Evolutionary conservation across 306 rosid species (phyloP).

Genomic region (Crotalaria pallida): DNA sequence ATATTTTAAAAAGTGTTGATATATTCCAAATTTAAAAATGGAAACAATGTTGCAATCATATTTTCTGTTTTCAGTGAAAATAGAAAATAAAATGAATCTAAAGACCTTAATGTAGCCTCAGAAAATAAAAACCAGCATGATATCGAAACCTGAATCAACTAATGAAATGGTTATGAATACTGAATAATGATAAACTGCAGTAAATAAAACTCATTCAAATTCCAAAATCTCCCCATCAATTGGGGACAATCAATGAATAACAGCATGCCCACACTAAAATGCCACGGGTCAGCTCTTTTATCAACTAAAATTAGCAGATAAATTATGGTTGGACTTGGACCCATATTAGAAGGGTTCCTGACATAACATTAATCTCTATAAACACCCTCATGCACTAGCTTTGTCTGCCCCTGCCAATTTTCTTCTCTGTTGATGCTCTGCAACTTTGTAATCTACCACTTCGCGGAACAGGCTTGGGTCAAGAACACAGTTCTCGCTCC

Average conservation of each 20-base stretch:
- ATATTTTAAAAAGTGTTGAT: too few species aligned
- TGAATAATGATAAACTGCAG: too few species aligned
- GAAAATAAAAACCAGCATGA: too few species aligned
- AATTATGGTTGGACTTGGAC: background rate
- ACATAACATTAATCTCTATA: background rate
- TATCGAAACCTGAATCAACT: too few species aligned
- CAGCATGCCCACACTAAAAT: conserved; percentile 23
- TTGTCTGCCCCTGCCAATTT: conserved; percentile 61
- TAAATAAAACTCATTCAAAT: conserved; percentile 13
- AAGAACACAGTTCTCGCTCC: conserved; percentile 78
- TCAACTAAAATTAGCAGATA: background rate
- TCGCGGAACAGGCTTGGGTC: conserved; percentile 73
- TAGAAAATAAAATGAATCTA: too few species aligned
- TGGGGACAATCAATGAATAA: conserved; percentile 39
- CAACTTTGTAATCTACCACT: conserved; percentile 90
- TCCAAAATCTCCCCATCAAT: conserved; percentile 50
- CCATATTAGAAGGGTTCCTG: conserved; percentile 2
- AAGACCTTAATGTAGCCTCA: too few species aligned
- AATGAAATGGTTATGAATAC: too few species aligned
- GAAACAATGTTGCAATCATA: too few species aligned
- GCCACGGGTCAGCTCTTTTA: conserved; percentile 2
- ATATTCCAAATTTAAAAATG: too few species aligned
- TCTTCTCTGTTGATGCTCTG: conserved; percentile 93
- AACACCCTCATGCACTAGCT: conserved; percentile 25
- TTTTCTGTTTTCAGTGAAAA: too few species aligned